Conservation (phyloP, 257 asterid genomes). For the Nicotiana obtusifolia region DNA sequence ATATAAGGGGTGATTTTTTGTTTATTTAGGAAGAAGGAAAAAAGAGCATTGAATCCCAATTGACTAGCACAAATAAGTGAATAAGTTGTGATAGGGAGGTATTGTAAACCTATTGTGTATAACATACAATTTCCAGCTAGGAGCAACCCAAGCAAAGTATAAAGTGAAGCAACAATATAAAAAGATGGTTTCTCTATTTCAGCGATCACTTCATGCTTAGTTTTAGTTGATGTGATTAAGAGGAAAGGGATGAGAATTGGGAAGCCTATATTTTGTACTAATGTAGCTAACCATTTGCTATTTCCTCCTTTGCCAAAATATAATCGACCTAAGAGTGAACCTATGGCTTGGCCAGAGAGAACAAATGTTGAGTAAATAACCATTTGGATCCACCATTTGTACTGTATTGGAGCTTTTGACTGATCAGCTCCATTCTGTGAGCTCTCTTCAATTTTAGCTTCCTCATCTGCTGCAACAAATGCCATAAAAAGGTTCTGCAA, state of each 20-base stretch:
- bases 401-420: background rate
- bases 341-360: constrained; percentile 48
- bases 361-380: constrained; percentile 32
- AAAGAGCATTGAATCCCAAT: constrained; percentile 50
- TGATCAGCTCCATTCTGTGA: background rate
- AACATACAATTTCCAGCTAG: constrained; percentile 26
- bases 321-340: constrained; percentile 50
- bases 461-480: background rate
- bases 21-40: constrained; percentile 39
- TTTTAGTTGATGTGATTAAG: constrained; percentile 15
- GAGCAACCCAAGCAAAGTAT: constrained; percentile 31
- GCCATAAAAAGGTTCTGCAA: no score
- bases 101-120: constrained; percentile 39
- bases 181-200: constrained; percentile 13
- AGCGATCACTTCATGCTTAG: background rate
- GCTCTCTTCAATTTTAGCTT: background rate
- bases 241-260: constrained; percentile 65
- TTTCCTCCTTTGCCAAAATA: constrained; percentile 72
- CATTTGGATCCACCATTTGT: constrained; percentile 61
- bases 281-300: constrained; percentile 62
- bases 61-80: constrained; percentile 47
- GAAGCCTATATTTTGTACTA: constrained; percentile 52
- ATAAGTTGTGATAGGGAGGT: constrained; percentile 50
- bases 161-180: constrained; percentile 10
- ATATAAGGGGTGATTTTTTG: constrained; percentile 37